Percentiles rank a stretch among this genome's conserved stretches.
These are phyloP conservation scores for Candida berthetii DNA, from an alignment of 805 yeast species.

Conservation along the genomic window DNA sequence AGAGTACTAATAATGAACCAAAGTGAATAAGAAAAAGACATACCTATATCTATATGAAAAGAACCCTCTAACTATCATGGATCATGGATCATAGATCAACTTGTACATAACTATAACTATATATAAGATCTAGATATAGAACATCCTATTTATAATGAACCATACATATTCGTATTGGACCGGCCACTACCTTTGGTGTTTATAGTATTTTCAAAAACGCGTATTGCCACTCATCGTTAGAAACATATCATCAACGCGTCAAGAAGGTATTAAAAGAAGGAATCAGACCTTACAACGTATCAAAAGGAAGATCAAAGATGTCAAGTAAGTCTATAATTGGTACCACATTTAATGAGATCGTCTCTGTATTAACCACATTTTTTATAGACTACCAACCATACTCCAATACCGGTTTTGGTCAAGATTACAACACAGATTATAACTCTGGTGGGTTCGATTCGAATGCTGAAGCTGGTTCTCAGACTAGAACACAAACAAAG, in stretches of 20 bases:
- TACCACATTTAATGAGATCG: not conserved
- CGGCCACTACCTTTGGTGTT: no score
- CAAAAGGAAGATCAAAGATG: not conserved
- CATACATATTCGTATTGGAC: no score
- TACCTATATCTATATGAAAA: no score
- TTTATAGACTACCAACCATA: slow-evolving; percentile 29
- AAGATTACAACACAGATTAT: slow-evolving; percentile 14
- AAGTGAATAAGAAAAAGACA: no score
- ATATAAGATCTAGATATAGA: no score
- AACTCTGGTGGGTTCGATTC: slow-evolving; percentile 30
- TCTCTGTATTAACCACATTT: not conserved
- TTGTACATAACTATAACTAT: not conserved
- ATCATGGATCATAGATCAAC: not conserved
- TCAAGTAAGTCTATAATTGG: not conserved
- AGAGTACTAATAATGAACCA: no score
- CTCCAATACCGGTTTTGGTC: slow-evolving; percentile 19
- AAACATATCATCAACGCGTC: no score
- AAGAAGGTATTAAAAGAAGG: no score
- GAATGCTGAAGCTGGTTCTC: slow-evolving; percentile 25
- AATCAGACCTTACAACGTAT: no score
- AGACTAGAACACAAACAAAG: slow-evolving; percentile 22
- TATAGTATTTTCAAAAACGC: no score
- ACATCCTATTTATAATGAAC: no score
- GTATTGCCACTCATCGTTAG: not conserved
- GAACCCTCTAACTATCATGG: not conserved